Conservation (phyloP, 2,329 filamentous ascomycete genomes). For the Blastomyces silverae region DNA sequence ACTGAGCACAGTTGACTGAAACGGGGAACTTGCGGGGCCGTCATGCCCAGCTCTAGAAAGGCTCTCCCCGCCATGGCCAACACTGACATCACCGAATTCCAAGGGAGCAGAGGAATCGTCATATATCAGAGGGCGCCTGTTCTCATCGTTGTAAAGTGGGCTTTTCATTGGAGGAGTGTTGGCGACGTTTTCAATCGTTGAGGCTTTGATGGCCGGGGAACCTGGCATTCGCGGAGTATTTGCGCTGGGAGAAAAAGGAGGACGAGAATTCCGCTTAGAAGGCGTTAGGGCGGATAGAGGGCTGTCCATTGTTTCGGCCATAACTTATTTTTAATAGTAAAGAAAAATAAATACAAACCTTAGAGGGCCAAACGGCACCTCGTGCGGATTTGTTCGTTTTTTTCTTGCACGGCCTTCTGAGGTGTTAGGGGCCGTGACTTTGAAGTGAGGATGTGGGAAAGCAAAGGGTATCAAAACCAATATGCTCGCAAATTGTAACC, state of each 20-base stretch:
- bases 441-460: no score
- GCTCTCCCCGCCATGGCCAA: neutral
- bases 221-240: neutral
- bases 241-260: slow-evolving; percentile 20
- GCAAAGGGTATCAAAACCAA: neutral
- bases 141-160: slow-evolving; percentile 18
- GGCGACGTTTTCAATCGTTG: neutral
- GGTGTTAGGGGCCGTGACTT: neutral
- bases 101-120: slow-evolving; percentile 2
- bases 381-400: neutral
- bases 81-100: neutral
- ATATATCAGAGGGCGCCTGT: neutral
- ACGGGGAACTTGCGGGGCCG: slow-evolving; percentile 34
- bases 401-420: neutral
- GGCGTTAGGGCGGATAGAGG: slow-evolving; percentile 39
- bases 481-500: neutral
- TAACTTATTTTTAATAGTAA: neutral
- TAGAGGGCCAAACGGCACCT: slow-evolving; percentile 2
- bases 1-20: slow-evolving; percentile 29
- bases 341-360: neutral
- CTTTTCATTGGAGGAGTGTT: slow-evolving; percentile 11
- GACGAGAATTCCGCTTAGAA: slow-evolving; percentile 38
- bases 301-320: slow-evolving; percentile 31
- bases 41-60: neutral
- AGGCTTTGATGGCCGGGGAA: neutral